A percentile compares a stretch with the other conserved stretches of the same genome.
These are phyloP conservation scores for Exophiala bonariae DNA, from an alignment of 2,329 filamentous ascomycete genomes.

Conservation along the genomic window DNA sequence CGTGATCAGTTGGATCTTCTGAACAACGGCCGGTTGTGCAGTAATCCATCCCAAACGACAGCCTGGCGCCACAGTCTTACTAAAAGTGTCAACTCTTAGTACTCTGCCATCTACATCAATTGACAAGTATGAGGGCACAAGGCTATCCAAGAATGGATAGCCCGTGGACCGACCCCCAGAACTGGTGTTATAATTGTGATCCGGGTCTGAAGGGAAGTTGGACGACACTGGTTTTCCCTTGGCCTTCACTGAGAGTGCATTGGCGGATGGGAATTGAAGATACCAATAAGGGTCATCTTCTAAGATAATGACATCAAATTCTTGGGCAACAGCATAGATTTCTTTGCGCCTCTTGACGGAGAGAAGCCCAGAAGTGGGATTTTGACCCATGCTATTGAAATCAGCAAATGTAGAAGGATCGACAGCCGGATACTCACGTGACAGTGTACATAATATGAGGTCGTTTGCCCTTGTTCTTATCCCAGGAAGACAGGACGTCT, in stretches of 20 bases:
- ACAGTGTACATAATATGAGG: constrained; percentile 89
- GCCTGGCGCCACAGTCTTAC: constrained; percentile 87
- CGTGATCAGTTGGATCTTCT: constrained; percentile 71
- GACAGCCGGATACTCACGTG: constrained; percentile 59
- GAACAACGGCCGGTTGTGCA: constrained; percentile 73
- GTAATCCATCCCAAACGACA: constrained; percentile 91
- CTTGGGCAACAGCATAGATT: constrained; percentile 76
- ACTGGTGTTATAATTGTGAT: constrained; percentile 40
- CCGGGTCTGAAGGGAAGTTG: constrained; percentile 33
- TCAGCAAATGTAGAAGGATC: constrained; percentile 24
- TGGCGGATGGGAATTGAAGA: constrained; percentile 79
- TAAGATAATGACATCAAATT: constrained; percentile 85
- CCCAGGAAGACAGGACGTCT: constrained; percentile 81
- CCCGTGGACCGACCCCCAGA: constrained; percentile 57
- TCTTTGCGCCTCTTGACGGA: constrained; percentile 72
- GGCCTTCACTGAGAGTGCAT: constrained; percentile 37
- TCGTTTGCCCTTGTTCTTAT: constrained; percentile 68
- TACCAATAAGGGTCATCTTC: constrained; percentile 98
- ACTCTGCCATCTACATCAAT: constrained; percentile 85
- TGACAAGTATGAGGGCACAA: constrained; percentile 78
- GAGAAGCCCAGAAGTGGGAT: constrained; percentile 77
- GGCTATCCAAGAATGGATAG: constrained; percentile 76
- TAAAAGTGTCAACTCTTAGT: constrained; percentile 87
- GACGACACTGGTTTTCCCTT: constrained; percentile 32
- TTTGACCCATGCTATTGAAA: constrained; percentile 72